Conservation (phyloP, 106 monocot genomes). For the Phalaenopsis equestris region DNA sequence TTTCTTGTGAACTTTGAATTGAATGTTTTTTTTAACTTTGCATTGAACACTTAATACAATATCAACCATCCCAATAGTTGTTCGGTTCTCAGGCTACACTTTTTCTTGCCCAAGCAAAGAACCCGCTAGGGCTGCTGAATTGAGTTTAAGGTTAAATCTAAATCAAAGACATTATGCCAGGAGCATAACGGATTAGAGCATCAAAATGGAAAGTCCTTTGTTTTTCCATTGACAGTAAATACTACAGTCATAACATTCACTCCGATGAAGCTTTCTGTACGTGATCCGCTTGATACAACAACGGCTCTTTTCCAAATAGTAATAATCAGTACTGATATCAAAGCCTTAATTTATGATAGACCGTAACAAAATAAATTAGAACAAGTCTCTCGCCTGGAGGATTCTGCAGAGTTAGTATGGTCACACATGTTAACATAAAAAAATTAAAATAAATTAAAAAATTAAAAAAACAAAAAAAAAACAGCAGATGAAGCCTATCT, state of each 20-base stretch:
- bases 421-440: not conserved
- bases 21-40: not conserved
- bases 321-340: conserved; percentile 1
- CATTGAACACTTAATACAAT: not conserved
- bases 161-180: not conserved
- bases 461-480: not conserved
- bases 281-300: not conserved
- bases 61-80: not conserved
- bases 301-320: not conserved
- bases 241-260: not conserved
- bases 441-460: no score
- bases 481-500: not conserved
- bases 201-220: not conserved
- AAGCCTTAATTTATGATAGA: not conserved
- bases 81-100: not conserved
- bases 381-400: not conserved
- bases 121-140: not conserved
- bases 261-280: not conserved
- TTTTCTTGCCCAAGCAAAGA: not conserved
- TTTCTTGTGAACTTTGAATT: not conserved
- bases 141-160: not conserved
- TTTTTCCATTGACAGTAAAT: not conserved
- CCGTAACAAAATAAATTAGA: not conserved
- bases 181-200: not conserved
- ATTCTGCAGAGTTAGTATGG: not conserved